phyloP scores from a whole-genome alignment of 768 basidiomycete genomes.

The Udeniomyces megalosporus region DNA sequence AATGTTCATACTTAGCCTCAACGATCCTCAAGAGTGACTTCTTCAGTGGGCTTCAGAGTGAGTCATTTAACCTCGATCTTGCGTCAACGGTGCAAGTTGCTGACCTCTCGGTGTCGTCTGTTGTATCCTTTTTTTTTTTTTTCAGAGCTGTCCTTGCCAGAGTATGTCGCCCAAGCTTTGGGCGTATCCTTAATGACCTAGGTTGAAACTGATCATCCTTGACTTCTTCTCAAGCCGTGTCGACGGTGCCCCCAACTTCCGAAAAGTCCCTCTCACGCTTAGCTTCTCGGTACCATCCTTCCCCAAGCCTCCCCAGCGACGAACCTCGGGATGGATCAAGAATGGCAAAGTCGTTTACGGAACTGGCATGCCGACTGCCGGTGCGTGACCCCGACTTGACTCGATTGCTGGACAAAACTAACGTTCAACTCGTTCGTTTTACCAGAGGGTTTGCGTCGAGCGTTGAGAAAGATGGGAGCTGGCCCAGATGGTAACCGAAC shows the following conservation, averaged over 20 bases:
- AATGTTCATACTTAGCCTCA: slow-evolving; percentile 42
- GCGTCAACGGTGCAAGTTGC: too few species aligned
- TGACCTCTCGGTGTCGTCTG: background rate
- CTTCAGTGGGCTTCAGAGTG: slow-evolving; percentile 61
- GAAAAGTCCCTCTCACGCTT: slow-evolving; percentile 50
- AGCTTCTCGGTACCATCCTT: slow-evolving; percentile 1
- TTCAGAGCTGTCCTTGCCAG: too few species aligned
- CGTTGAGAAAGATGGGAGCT: slow-evolving; percentile 63
- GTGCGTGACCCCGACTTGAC: slow-evolving; percentile 42
- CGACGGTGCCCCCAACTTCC: slow-evolving; percentile 87
- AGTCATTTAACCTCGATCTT: too few species aligned
- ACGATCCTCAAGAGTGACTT: slow-evolving; percentile 64
- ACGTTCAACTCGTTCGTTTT: background rate
- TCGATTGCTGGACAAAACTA: background rate
- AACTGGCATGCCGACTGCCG: slow-evolving; percentile 84
- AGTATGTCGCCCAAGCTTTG: too few species aligned
- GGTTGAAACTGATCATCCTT: too few species aligned
- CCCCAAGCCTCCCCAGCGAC: background rate
- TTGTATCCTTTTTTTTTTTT: background rate
- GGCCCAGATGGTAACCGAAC: slow-evolving; percentile 54
- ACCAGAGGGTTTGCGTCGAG: slow-evolving; percentile 47
- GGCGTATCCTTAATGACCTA: too few species aligned
- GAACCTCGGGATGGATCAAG: slow-evolving; percentile 20
- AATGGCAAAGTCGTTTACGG: slow-evolving; percentile 33
- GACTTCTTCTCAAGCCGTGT: slow-evolving; percentile 54